Evolutionary conservation across 106 monocot species (phyloP), one percentile per base, ranked within the genome.

Genomic region (Allium sativum): DNA sequence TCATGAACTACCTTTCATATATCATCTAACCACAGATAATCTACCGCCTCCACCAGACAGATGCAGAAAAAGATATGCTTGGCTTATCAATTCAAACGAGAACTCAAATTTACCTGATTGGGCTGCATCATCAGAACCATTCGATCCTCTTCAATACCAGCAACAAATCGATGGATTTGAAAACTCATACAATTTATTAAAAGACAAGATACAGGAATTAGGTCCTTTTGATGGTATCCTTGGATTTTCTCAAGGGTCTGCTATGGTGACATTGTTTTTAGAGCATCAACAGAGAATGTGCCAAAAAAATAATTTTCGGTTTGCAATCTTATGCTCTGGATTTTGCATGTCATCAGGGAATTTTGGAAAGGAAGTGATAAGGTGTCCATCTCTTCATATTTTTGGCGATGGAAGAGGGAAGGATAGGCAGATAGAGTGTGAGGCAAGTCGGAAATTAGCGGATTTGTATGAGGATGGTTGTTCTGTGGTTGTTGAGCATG

Each of bases 171-270:
- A 60, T 57, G 98, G 98, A 21, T 88, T 92, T 51, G 73, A 88
- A 42, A 73, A 84, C 52, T 98, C 98, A 1, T 88, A 74, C 48
- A n/a, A 63, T 22, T 76, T 77, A 72, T 66, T 98, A 6, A 76
- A 79, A 52, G 44, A 60, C 21, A 31, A 69, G 9, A 63, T 92
- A 52, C 64, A 65, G 9, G 64, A 62, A 16, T 70, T 58, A 50
- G 92, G 98, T 2, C 82, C 79, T 10, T 88, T 98, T 68, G 98
- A 98, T 64, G 98, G 98, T 9, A 71, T 98, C 45, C 78, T 98
- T 40, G 98, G 98, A 42, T 98, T 98, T 68, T 98, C 98, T 8
- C 98, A 98, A 52, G 98, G 98, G 0, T 88, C 98, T 9, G 92
- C 92, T 14, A 92, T 98, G 88, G 82, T 74, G 43, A 85, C 91